Evolutionary conservation across 2,329 filamentous ascomycete genomes (phyloP).

Genomic region (Mariannaea sp.): DNA sequence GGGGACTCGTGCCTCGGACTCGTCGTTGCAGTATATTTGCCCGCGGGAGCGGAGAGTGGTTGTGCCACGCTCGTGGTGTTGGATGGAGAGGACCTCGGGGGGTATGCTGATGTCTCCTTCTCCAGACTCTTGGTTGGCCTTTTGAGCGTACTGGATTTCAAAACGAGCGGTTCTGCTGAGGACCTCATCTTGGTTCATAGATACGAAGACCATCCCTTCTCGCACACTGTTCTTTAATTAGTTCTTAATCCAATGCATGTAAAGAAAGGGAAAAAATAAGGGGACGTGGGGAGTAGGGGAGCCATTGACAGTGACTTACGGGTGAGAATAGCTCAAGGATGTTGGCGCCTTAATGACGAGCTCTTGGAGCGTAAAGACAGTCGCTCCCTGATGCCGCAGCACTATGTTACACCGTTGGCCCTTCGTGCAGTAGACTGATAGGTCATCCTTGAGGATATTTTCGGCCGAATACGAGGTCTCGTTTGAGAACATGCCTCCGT

Average conservation of each 20-base stretch:
- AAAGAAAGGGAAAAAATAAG: slow-evolving; percentile 14
- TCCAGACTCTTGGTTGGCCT: slow-evolving; percentile 23
- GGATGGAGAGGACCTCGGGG: slow-evolving; percentile 55
- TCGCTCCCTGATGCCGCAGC: slow-evolving; percentile 77
- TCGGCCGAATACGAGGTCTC: slow-evolving; percentile 70
- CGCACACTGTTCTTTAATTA: slow-evolving; percentile 65
- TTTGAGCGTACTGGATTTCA: slow-evolving; percentile 66
- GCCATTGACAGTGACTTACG: no score
- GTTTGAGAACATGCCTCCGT: slow-evolving; percentile 74
- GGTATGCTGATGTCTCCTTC: slow-evolving; percentile 32
- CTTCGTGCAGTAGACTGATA: slow-evolving; percentile 87
- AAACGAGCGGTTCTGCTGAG: slow-evolving; percentile 75
- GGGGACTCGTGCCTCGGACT: slow-evolving; percentile 53
- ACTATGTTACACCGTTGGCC: slow-evolving; percentile 87
- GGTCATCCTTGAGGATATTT: slow-evolving; percentile 83
- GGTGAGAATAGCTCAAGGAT: slow-evolving; percentile 75
- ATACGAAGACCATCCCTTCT: slow-evolving; percentile 89
- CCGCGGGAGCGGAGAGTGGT: slow-evolving; percentile 53
- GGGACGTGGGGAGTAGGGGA: no score
- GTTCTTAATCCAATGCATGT: slow-evolving; percentile 17
- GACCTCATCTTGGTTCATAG: slow-evolving; percentile 81
- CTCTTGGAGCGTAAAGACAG: slow-evolving; percentile 82
- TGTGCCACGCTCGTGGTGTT: slow-evolving; percentile 57
- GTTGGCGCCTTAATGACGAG: slow-evolving; percentile 86
- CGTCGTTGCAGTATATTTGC: slow-evolving; percentile 49